Conservation (phyloP, 768 basidiomycete genomes). For the Cystobasidiopsis lactophilus region DNA sequence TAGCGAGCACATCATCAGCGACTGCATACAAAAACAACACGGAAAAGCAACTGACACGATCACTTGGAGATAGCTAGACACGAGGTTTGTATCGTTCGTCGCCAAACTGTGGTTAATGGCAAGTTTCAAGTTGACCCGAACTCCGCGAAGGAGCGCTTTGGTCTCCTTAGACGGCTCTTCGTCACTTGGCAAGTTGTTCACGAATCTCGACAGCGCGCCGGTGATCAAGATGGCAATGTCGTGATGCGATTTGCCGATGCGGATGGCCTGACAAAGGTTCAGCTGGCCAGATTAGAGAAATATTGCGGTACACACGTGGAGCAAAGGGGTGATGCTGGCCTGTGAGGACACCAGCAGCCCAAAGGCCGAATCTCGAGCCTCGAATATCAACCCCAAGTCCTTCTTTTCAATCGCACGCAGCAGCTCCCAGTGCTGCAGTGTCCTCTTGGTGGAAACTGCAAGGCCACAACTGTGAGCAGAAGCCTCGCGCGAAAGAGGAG, state of each 20-base stretch:
- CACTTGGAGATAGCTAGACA: conserved; percentile 25
- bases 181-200: conserved; percentile 23
- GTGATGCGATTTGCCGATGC: conserved; percentile 8
- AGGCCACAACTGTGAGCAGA: too few relatives aligned
- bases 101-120: conserved; percentile 25
- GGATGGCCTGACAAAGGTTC: too few relatives aligned
- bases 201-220: conserved; percentile 23
- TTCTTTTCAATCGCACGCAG: not conserved
- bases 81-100: conserved; percentile 7
- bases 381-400: conserved; percentile 4
- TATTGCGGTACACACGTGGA: conserved; percentile 22
- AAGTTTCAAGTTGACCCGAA: conserved; percentile 23
- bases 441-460: not conserved
- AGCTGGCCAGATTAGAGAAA: not conserved
- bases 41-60: conserved; percentile 21
- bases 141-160: conserved; percentile 21
- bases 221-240: conserved; percentile 26
- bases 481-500: too few relatives aligned
- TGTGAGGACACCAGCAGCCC: conserved; percentile 23
- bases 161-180: conserved; percentile 24
- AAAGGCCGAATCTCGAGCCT: conserved; percentile 22
- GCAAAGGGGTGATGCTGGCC: conserved; percentile 24
- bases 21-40: too few relatives aligned
- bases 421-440: not conserved
- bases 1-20: not conserved